phyloP scores from a whole-genome alignment of 805 yeast species.

The Myxozyma mucilagina region DNA sequence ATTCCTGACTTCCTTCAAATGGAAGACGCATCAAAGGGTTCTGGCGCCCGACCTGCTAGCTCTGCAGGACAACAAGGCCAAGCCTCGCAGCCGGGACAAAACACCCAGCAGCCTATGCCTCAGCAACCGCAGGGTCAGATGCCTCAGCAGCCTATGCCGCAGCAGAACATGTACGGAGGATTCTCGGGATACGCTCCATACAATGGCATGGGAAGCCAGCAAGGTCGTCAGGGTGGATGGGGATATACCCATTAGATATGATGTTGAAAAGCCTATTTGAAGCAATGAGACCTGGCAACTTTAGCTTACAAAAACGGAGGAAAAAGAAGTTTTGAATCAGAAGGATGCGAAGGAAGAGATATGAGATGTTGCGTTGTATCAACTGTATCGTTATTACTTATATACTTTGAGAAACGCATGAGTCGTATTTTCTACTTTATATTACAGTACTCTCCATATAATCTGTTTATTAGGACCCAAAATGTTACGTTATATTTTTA shows the following conservation, averaged over 20 bases:
- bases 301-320: neutral
- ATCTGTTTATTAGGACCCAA: no score
- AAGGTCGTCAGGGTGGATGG: slow-evolving; percentile 31
- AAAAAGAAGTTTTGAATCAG: neutral
- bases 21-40: slow-evolving; percentile 25
- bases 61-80: slow-evolving; percentile 22
- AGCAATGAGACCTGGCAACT: neutral
- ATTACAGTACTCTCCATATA: no score
- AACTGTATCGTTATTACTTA: no score
- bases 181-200: slow-evolving; percentile 29
- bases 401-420: no score
- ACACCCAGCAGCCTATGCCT: slow-evolving; percentile 8
- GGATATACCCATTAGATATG: slow-evolving; percentile 23
- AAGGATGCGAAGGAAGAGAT: no score
- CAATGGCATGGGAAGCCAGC: slow-evolving; percentile 25
- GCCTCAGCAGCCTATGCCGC: slow-evolving; percentile 22
- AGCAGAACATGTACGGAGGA: slow-evolving; percentile 31
- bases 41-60: slow-evolving; percentile 19
- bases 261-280: neutral
- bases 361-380: no score
- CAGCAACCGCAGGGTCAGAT: slow-evolving; percentile 28
- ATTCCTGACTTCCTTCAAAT: slow-evolving; percentile 33
- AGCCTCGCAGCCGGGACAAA: slow-evolving; percentile 18
- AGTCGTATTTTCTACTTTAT: no score
- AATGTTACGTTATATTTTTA: neutral